A percentile compares a stretch with the other conserved stretches of the same genome.
Conservation (phyloP, 1,139 yeast genomes). For the Spathaspora sp. region DNA sequence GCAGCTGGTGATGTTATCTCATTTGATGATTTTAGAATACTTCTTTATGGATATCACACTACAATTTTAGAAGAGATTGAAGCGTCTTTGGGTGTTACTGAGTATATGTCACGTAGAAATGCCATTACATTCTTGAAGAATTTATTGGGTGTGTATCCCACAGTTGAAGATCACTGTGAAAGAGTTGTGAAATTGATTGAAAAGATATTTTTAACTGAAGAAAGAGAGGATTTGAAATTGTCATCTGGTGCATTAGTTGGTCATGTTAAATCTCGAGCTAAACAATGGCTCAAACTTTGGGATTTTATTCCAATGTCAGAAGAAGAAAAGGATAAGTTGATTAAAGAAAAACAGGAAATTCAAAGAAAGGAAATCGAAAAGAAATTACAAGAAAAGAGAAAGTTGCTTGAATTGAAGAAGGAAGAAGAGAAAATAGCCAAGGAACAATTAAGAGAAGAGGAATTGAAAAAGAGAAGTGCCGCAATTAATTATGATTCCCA, state of each 20-base stretch:
- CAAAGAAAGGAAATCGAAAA: conserved; percentile 16
- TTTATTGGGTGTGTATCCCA: conserved; percentile 64
- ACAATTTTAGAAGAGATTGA: conserved; percentile 47
- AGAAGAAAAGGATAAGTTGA: conserved; percentile 25
- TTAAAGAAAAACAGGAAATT: conserved; percentile 21
- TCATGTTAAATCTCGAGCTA: conserved; percentile 59
- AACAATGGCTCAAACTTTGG: conserved; percentile 57
- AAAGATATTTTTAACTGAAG: conserved; percentile 51
- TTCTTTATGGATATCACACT: conserved; percentile 58
- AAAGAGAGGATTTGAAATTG: conserved; percentile 77
- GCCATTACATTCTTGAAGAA: conserved; percentile 77
- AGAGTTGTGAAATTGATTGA: conserved; percentile 48
- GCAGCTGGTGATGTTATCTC: conserved; percentile 15
- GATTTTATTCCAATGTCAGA: conserved; percentile 53
- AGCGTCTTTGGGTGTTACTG: conserved; percentile 51
- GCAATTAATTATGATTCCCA: conserved; percentile 24
- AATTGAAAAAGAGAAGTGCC: conserved; percentile 12
- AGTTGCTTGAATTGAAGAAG: conserved; percentile 21
- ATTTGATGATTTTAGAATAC: conserved; percentile 39
- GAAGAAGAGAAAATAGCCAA: conserved; percentile 16
- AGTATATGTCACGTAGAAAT: conserved; percentile 81
- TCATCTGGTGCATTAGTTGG: conserved; percentile 80
- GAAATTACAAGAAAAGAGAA: conserved; percentile 17
- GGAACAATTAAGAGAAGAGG: conserved; percentile 17
- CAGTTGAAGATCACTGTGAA: conserved; percentile 68